Evolutionary conservation across 2,329 filamentous ascomycete genomes (phyloP), one percentile per base, ranked within the genome.

Genomic region (Moelleriella libera): DNA sequence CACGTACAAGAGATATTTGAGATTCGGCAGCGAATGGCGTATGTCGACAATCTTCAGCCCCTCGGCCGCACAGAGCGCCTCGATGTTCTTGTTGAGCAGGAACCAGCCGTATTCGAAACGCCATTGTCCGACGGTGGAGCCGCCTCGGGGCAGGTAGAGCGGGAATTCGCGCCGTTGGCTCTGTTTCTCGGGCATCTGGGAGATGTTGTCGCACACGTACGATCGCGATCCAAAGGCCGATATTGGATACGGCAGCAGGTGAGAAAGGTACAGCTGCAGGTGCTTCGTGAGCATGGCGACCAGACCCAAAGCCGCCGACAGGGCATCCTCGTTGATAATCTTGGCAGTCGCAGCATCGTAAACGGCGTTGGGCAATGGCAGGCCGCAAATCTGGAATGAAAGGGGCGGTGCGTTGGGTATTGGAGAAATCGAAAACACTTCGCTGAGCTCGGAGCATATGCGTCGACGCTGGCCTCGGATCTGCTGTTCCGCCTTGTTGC

Each of bases 101-200:
- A 97, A 98, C 60, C 95, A 92, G 9, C 75, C 92, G 62, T 97
- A 98, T 57, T 97, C 90, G 63, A 97, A 97, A 2, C 90, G 82
- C 68, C 90, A 97, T 43, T 88, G 80, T 0, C 88, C 79, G 2
- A 78, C 75, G 0, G 58, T 75, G n/a, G 68, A 85, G 64, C 75
- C 76, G 12, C 76, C 75, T 2, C 74, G 66, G 0, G 73, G 73
- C 0, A 79, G 60, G 63, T 89, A 89, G 0, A 98, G 74, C 0
- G 92, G 92, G 57, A 94, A 98, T 5, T 80, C 81, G 47, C 82
- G 72, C 43, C 81, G 75, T 48, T 76, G 65, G 6, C 60, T 49
- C 1, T 57, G 56, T n/a, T 76, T 63, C 30, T 73, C 69, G 0
- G 66, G 57, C 0, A 79, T 62, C 30, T 74, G 67, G 21, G 74